phyloP scores from a whole-genome alignment of 2,329 filamentous ascomycete species.

The Myriangium duriaei region DNA sequence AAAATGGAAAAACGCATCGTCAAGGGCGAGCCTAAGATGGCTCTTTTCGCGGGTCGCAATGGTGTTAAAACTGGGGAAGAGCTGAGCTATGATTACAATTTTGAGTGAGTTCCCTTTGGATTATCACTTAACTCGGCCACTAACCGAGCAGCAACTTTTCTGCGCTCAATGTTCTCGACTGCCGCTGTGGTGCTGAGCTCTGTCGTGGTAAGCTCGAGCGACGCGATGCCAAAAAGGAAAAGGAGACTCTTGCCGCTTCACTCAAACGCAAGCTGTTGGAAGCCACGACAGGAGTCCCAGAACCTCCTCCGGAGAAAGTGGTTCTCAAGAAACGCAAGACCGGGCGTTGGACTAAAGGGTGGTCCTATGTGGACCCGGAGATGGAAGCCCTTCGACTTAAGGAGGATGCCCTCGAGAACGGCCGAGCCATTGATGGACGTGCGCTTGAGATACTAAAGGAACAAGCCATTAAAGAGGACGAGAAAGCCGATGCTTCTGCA shows the following conservation, averaged over 20 bases:
- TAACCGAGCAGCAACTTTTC: constrained; percentile 35
- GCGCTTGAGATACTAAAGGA: constrained; percentile 6
- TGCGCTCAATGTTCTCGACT: constrained; percentile 49
- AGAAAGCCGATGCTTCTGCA: background rate
- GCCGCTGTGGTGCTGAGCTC: constrained; percentile 45
- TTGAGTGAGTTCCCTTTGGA: constrained; percentile 47
- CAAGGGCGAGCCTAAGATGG: constrained; percentile 86
- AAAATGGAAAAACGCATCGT: constrained; percentile 96
- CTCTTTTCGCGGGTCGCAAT: constrained; percentile 78
- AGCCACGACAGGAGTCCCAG: constrained; percentile 2
- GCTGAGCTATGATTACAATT: constrained; percentile 84
- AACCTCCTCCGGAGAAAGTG: constrained; percentile 8
- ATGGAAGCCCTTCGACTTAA: constrained; percentile 9
- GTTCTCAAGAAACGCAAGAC: constrained; percentile 14
- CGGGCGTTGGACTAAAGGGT: constrained; percentile 11
- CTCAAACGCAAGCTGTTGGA: constrained; percentile 11
- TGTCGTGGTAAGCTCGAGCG: constrained; percentile 49
- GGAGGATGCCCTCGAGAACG: constrained; percentile 12
- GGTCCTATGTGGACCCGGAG: constrained; percentile 11
- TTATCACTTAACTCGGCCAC: constrained; percentile 8
- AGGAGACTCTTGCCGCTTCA: constrained; percentile 10
- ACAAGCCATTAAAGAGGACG: background rate
- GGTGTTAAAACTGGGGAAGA: constrained; percentile 93
- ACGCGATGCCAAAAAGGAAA: constrained; percentile 30
- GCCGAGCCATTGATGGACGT: constrained; percentile 4